Percentiles rank a stretch among this genome's conserved stretches.
These are phyloP conservation scores for Globisporangium alternatum DNA, from an alignment of 352 stramenopile genomes.

Conservation along the genomic window DNA sequence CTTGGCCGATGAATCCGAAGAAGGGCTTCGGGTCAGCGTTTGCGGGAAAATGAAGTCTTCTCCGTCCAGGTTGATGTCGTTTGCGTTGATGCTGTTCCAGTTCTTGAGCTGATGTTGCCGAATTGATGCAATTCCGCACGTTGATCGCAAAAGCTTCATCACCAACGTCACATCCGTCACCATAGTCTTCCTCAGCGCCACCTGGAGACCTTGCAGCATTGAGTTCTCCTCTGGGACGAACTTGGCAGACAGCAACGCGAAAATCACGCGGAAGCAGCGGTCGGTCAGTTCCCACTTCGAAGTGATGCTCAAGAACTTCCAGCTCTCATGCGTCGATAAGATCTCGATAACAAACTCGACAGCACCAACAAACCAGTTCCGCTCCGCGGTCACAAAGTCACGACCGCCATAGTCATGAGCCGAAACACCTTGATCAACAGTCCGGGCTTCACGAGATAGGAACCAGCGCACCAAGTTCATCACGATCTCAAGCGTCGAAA, in stretches of 20 bases:
- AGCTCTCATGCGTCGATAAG: conserved; percentile 57
- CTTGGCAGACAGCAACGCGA: conserved; percentile 40
- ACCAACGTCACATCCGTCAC: conserved; percentile 48
- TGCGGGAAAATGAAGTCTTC: conserved; percentile 15
- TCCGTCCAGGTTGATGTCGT: conserved; percentile 5
- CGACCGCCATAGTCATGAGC: not conserved
- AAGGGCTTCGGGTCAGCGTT: conserved; percentile 3
- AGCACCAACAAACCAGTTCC: conserved; percentile 48
- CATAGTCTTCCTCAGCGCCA: conserved; percentile 43
- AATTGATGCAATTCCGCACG: conserved; percentile 28
- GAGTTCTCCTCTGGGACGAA: conserved; percentile 33
- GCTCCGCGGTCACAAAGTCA: conserved; percentile 21
- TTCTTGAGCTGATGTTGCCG: conserved; percentile 12
- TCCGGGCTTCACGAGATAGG: conserved; percentile 40
- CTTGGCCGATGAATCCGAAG: conserved; percentile 6
- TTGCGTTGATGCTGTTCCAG: conserved; percentile 17
- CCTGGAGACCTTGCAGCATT: conserved; percentile 46
- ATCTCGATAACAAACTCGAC: conserved; percentile 62
- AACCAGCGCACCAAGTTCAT: conserved; percentile 62
- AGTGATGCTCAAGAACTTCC: conserved; percentile 42
- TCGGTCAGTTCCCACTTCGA: conserved; percentile 47
- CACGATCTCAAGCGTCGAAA: conserved; percentile 51
- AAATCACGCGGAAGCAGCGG: conserved; percentile 51
- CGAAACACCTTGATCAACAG: conserved; percentile 15
- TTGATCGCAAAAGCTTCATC: conserved; percentile 57